Evolutionary conservation across 2,329 filamentous ascomycete genomes (phyloP), one percentile per base, ranked within the genome.

Genomic region (Cephalotrichum gorgonifer): DNA sequence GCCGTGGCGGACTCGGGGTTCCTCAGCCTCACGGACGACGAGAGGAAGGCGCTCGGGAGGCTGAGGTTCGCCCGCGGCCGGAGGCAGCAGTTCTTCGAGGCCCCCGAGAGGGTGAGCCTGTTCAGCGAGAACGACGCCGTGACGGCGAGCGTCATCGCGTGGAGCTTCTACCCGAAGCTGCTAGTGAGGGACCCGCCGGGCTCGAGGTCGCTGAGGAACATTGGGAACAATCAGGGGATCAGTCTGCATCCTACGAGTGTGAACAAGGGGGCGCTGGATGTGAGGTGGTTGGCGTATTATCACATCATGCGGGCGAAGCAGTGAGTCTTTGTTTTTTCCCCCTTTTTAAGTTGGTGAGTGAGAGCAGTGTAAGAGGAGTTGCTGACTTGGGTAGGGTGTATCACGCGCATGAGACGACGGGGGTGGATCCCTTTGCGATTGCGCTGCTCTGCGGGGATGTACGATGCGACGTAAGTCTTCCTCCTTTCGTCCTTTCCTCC

Each of bases 141-240:
- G 23, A 75, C 88, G 6, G 80, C 83, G 52, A 86, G 89, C 0
- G 86, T 96, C 39, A 86, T 96, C 56, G 86, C 89, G 1, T 95
- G 88, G 79, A 90, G 88, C 47, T 95, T 98, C 69, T 97, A 98
- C 60, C 93, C 93, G 1, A 96, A 95, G 59, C 77, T 98, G 15
- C 75, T 97, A 3, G 79, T 85, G 25, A 81, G 86, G 50, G 90
- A 97, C 58, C 81, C 80, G 45, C 67, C 70, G 0, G 72, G 71
- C 22, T 71, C 71, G 25, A 94, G 89, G 68, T 88, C 87, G 12
- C 86, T 90, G 74, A 83, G 90, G 49, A 97, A 96, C 56, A 82
- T 96, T 52, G 82, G 86, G 47, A 97, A 95, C 68, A 96, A 94
- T 62, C 91, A 97, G 64, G 78, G 79, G 42, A 89, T 98, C 56